Evolutionary conservation across 345 rosid genomes (phyloP).

Genomic region (Lumnitzera littorea): DNA sequence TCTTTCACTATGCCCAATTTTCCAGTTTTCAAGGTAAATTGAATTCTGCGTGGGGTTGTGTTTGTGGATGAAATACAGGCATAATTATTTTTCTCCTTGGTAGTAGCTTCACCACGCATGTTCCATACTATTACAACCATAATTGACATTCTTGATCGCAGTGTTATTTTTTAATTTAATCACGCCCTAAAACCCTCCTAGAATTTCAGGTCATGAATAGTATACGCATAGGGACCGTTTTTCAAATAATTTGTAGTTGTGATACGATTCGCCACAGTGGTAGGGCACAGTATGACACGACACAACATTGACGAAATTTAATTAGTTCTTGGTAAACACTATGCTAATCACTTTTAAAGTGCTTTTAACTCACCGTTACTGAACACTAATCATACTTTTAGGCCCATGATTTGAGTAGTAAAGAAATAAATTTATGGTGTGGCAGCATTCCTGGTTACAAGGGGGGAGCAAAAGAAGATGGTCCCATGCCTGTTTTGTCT

Average conservation of each 20-base stretch:
- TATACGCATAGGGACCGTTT: background rate
- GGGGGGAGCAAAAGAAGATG: conserved; percentile 40
- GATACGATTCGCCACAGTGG: conserved; percentile 18
- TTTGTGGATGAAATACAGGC: too few relatives aligned
- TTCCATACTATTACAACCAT: too few relatives aligned
- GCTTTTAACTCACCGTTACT: too few relatives aligned
- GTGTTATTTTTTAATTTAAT: conserved; percentile 15
- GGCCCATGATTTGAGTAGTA: conserved; percentile 6
- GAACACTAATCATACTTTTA: background rate
- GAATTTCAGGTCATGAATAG: background rate
- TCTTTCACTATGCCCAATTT: too few relatives aligned
- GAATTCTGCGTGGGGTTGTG: too few relatives aligned
- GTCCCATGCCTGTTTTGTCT: conserved; percentile 20
- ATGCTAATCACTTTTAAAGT: background rate
- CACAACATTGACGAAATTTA: conserved; percentile 2
- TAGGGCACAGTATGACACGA: conserved; percentile 3
- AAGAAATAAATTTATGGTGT: background rate
- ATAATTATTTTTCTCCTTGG: too few relatives aligned
- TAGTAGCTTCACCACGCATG: too few relatives aligned
- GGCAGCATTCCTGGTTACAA: conserved; percentile 33
- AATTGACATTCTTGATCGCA: conserved; percentile 31
- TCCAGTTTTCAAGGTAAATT: too few relatives aligned
- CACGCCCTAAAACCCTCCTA: conserved; percentile 4
- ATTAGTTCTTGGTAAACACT: background rate
- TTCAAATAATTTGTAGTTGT: conserved; percentile 4